These are phyloP conservation scores for Dentipellis sp. DNA, from an alignment of 768 basidiomycete species.

Conservation along the genomic window DNA sequence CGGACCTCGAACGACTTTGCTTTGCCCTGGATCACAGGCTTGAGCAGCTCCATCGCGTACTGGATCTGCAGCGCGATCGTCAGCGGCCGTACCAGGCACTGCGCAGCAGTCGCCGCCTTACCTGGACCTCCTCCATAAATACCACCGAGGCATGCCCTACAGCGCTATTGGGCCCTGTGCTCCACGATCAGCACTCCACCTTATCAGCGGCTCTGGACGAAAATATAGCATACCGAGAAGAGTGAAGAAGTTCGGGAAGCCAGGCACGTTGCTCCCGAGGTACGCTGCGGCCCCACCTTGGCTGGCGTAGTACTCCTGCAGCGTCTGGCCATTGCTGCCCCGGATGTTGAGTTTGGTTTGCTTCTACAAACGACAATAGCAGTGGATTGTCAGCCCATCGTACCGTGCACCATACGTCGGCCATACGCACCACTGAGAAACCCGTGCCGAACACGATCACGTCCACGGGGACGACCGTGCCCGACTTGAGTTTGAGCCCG, in stretches of 20 bases:
- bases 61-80: constrained; percentile 30
- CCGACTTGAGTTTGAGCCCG: constrained; percentile 40
- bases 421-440: constrained; percentile 35
- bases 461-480: constrained; percentile 41
- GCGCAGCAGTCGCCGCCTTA: constrained; percentile 10
- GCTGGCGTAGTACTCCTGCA: constrained; percentile 36
- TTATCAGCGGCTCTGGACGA: too few relatives aligned
- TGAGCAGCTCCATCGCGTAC: constrained; percentile 38
- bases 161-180: constrained; percentile 38
- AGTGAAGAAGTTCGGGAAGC: constrained; percentile 14
- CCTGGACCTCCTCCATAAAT: constrained; percentile 49
- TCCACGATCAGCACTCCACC: not conserved
- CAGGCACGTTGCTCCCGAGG: constrained; percentile 26
- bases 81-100: not conserved
- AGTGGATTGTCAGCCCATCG: not conserved
- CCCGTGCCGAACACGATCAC: constrained; percentile 53
- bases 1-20: constrained; percentile 42
- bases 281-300: constrained; percentile 46
- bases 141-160: constrained; percentile 51
- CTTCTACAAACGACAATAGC: constrained; percentile 2
- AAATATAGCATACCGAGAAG: constrained; percentile 6
- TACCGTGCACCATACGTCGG: not conserved
- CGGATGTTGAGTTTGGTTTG: constrained; percentile 17
- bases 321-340: constrained; percentile 33
- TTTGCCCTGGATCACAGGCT: constrained; percentile 39